Evolutionary conservation across 352 stramenopile species (phyloP).

Genomic region (Phytophthora sp.): DNA sequence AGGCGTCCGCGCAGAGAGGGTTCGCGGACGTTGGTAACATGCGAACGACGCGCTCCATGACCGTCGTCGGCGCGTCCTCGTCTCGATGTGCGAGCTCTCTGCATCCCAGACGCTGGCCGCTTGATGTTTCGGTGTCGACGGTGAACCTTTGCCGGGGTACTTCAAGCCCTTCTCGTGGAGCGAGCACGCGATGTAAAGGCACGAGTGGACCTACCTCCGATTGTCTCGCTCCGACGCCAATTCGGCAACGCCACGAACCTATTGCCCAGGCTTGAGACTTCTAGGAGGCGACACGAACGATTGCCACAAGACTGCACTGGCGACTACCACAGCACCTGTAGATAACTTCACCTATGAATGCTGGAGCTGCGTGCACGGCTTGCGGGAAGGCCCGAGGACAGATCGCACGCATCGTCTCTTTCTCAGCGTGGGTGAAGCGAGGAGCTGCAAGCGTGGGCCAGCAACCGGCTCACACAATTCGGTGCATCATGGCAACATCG

Average conservation of each 20-base stretch:
- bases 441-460: too few relatives aligned
- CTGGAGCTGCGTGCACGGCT: too few relatives aligned
- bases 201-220: background rate
- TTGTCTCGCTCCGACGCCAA: background rate
- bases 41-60: background rate
- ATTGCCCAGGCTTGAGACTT: too few relatives aligned
- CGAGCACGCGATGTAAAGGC: background rate
- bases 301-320: too few relatives aligned
- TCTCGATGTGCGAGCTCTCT: background rate
- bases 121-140: conserved; percentile 7
- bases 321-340: too few relatives aligned
- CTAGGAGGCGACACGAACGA: too few relatives aligned
- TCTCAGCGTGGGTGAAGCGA: too few relatives aligned
- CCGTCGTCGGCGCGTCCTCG: background rate
- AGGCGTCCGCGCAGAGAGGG: background rate
- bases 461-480: too few relatives aligned
- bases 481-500: too few relatives aligned
- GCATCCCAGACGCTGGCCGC: background rate
- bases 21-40: background rate
- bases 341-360: too few relatives aligned
- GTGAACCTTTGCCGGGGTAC: background rate
- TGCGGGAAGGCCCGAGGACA: too few relatives aligned
- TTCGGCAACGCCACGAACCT: background rate
- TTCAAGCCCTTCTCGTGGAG: background rate
- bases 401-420: too few relatives aligned